Evolutionary conservation across 2,329 filamentous ascomycete genomes (phyloP).

Genomic region (Trichoderma citrinoviride): DNA sequence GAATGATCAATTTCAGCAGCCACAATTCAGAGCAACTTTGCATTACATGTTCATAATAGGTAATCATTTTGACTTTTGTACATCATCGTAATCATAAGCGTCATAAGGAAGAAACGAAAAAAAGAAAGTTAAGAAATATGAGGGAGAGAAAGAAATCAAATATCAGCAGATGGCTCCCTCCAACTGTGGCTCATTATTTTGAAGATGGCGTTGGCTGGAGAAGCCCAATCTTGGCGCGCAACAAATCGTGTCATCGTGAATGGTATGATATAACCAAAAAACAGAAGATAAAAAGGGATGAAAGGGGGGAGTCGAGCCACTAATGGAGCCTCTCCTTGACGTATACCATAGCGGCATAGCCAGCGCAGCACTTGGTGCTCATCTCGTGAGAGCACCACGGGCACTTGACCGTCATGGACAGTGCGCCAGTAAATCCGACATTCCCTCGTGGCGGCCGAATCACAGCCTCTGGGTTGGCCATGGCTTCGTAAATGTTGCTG

Average conservation of each 20-base stretch:
- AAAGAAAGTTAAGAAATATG: background rate
- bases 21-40: background rate
- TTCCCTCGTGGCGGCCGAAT: conserved; percentile 46
- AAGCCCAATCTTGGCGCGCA: background rate
- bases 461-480: conserved; percentile 57
- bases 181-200: background rate
- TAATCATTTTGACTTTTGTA: conserved; percentile 1
- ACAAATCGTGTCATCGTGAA: conserved; percentile 11
- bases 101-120: background rate
- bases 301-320: background rate
- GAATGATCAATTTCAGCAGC: conserved; percentile 6
- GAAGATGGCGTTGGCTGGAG: background rate
- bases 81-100: conserved; percentile 18
- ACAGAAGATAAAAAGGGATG: background rate
- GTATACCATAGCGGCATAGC: conserved; percentile 64
- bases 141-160: background rate
- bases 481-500: conserved; percentile 61
- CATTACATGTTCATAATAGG: background rate
- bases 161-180: background rate
- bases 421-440: conserved; percentile 53
- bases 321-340: conserved; percentile 61
- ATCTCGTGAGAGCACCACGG: conserved; percentile 72
- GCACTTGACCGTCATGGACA: conserved; percentile 63
- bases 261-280: background rate
- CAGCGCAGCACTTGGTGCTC: conserved; percentile 66